Evolutionary conservation across 345 rosid species (phyloP), one percentile per base, ranked within the genome.

Genomic region (Tarenaya hassleriana): DNA sequence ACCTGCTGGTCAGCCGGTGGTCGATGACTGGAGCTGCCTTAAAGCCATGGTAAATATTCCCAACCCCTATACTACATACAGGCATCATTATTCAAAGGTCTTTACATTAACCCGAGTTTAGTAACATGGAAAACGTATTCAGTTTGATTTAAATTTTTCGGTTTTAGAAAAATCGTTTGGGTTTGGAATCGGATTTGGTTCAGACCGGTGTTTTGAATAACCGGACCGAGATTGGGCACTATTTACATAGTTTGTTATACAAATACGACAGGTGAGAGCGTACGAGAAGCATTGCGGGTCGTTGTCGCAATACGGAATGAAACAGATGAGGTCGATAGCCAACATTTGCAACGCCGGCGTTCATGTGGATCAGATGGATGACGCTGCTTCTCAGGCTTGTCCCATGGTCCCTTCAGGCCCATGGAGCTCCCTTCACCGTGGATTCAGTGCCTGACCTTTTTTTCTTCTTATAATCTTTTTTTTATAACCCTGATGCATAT

Each of bases 11-110:
- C 74, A 83, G 57, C 95, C 99, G 35, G 91, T 94, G 20, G 99
- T 82, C 1, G 94, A 94, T 71, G 94, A 94, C 72, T 94, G 99
- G 99, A 64, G 47, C 40, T 88, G 99, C 80, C 94, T 88, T 13
- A 88, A 74, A 76, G 66, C 68, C 49, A 35, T 74, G 91, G 99
- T 92, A 78, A 74, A 32, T 41, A 24, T 12, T 21, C 47, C 27
- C 21, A 39, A 41, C 7, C 32, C 14, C 34, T 16, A 43, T 8
- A 21, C 43, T 21, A 46, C 16, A n/a, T n/a, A n/a, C n/a, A n/a
- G n/a, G n/a, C n/a, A n/a, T n/a, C n/a, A n/a, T n/a, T n/a, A n/a
- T n/a, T n/a, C n/a, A n/a, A n/a, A n/a, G n/a, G n/a, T n/a, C n/a
- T n/a, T n/a, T n/a, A n/a, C n/a, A n/a, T n/a, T n/a, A n/a, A n/a